Evolutionary conservation across 1,284 basidiomycete genomes (phyloP).

Genomic region (Fomitopsis pinicola): DNA sequence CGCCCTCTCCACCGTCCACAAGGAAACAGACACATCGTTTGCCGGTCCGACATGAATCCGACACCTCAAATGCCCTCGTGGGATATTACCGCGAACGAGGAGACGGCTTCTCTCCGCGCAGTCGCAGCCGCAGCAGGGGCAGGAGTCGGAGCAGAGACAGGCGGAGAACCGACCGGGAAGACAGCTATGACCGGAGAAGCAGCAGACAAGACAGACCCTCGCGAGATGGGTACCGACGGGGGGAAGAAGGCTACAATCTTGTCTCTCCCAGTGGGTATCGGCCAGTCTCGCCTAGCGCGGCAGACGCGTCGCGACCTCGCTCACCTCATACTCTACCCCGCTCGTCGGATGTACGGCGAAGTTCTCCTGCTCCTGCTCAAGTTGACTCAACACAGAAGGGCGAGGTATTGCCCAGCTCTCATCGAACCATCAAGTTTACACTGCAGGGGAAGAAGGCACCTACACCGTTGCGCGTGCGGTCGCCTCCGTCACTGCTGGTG

Average conservation of each 20-base stretch:
- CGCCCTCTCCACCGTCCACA: slow-evolving; percentile 18
- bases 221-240: background rate
- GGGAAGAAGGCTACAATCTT: background rate
- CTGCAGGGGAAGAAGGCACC: slow-evolving; percentile 35
- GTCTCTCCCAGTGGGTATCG: slow-evolving; percentile 8
- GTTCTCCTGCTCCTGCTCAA: slow-evolving; percentile 32
- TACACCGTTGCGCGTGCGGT: slow-evolving; percentile 40
- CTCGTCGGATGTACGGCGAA: slow-evolving; percentile 14
- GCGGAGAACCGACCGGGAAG: background rate
- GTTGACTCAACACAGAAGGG: slow-evolving; percentile 20
- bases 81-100: slow-evolving; percentile 20
- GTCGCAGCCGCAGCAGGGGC: slow-evolving; percentile 3
- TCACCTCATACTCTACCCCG: slow-evolving; percentile 23
- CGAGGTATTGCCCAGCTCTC: slow-evolving; percentile 30
- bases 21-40: slow-evolving; percentile 27
- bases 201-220: background rate
- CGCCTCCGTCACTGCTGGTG: slow-evolving; percentile 36
- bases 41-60: slow-evolving; percentile 19
- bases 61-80: slow-evolving; percentile 10
- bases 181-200: background rate
- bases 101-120: slow-evolving; percentile 8
- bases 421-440: slow-evolving; percentile 32
- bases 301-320: slow-evolving; percentile 12
- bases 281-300: slow-evolving; percentile 15
- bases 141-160: slow-evolving; percentile 2